Conservation (phyloP, 495 filamentous ascomycete genomes). For the Penicillium tannophilum region DNA sequence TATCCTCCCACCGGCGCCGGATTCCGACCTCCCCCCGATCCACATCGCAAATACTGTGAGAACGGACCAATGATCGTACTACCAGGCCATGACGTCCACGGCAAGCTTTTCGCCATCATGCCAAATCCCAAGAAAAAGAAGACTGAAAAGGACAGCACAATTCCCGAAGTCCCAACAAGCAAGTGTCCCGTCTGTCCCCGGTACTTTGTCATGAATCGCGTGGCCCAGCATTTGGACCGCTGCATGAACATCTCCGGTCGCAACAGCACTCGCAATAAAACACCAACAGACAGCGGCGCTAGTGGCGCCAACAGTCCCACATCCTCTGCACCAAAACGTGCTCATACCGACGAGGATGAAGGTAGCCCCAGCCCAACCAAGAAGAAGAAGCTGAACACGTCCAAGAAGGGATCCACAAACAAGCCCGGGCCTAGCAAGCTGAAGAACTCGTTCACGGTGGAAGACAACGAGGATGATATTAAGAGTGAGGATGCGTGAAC, state of each 20-base stretch:
- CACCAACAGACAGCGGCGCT: conserved; percentile 39
- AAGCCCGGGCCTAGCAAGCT: conserved; percentile 51
- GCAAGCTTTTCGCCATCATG: conserved; percentile 70
- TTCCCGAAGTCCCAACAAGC: conserved; percentile 61
- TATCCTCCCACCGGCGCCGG: conserved; percentile 65
- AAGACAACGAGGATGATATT: conserved; percentile 32
- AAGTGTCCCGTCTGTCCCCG: conserved; percentile 66
- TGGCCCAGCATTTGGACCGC: conserved; percentile 76
- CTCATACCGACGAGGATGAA: conserved; percentile 43
- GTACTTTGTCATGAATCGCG: conserved; percentile 60
- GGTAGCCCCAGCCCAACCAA: conserved; percentile 41
- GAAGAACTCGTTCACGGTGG: conserved; percentile 42
- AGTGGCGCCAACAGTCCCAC: conserved; percentile 39
- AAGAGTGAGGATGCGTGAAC: conserved; percentile 29
- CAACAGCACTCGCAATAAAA: conserved; percentile 54
- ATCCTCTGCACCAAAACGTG: conserved; percentile 42
- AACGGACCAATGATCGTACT: conserved; percentile 72
- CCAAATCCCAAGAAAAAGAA: conserved; percentile 59
- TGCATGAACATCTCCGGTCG: conserved; percentile 78
- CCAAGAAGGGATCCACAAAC: conserved; percentile 42
- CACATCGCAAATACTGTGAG: conserved; percentile 70
- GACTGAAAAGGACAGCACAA: conserved; percentile 29
- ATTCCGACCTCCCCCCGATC: conserved; percentile 58
- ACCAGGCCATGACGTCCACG: conserved; percentile 79
- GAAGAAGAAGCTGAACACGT: conserved; percentile 47